Evolutionary conservation across 495 filamentous ascomycete species (phyloP).

Genomic region (Trichoderma orchidacearum): DNA sequence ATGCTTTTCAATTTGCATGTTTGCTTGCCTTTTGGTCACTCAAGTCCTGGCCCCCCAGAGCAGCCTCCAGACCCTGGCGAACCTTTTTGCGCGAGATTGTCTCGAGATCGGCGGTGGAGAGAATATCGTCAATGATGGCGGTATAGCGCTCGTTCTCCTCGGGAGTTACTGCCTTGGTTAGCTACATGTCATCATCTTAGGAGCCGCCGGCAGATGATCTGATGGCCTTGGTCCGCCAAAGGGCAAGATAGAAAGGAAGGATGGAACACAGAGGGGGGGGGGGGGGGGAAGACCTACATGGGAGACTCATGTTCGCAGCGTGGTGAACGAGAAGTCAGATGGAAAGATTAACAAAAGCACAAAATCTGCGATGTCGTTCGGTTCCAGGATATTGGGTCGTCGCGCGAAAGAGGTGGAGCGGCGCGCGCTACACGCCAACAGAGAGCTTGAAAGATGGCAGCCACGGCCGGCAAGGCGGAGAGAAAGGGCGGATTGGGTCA

Average conservation of each 20-base stretch:
- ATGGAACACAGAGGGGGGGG: background rate
- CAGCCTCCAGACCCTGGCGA: conserved; percentile 68
- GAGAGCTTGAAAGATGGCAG: background rate
- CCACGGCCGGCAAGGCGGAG: background rate
- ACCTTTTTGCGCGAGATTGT: conserved; percentile 90
- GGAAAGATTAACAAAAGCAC: no score
- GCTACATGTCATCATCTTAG: background rate
- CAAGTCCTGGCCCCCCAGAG: conserved; percentile 62
- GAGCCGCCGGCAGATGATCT: background rate
- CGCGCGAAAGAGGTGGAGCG: background rate
- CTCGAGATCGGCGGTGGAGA: conserved; percentile 66
- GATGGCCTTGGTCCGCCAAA: no score
- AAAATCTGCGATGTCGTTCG: no score
- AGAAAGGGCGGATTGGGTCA: no score
- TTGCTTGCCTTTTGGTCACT: conserved; percentile 58
- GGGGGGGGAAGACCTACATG: background rate
- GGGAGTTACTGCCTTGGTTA: conserved; percentile 41
- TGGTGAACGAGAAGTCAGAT: background rate
- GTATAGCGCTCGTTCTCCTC: conserved; percentile 57
- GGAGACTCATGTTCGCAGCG: background rate
- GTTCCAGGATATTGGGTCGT: background rate
- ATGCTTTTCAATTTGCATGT: conserved; percentile 13
- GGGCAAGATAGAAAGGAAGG: background rate
- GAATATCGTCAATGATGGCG: conserved; percentile 83
- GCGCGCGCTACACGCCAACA: background rate